Evolutionary conservation across 2,329 filamentous ascomycete species (phyloP), one percentile per base, ranked within the genome.

Genomic region (Coleophoma crateriformis): DNA sequence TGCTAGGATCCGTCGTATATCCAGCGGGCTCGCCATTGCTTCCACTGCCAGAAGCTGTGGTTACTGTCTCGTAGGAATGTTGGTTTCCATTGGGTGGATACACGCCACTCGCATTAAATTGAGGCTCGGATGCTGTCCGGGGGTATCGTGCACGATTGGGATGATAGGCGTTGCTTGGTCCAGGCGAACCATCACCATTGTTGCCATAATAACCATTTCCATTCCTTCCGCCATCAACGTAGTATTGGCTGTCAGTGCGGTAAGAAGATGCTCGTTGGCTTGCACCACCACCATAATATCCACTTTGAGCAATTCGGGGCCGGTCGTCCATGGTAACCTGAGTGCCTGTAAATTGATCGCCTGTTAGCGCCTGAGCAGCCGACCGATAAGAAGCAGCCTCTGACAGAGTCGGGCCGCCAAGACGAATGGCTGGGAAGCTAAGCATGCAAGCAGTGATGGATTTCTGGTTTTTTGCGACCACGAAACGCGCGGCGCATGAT

Each of bases 1-100:
- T 96, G 71, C 88, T 72, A 39, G 88, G 91, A 64, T 96, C 90
- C 52, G 90, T 95, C 56, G 85, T 85, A 67, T 94, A 91, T 49
- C 84, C 85, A 63, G 81, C 84, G 12, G 84, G 84, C 50, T 96
- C 90, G 48, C 73, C 82, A 55, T 85, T 82, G 58, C 81, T 87
- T 45, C 57, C 41, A 61, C 84, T 88, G 19, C 83, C 85, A 11
- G 84, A 82, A 52, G 85, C 86, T 12, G 88, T 90, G 35, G 87
- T 87, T 41, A 95, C 86, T 1, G 90, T 96, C 66, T 96, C 90
- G 67, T 92, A 88, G 2, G 89, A 94, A 38, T 59, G 58, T 37
- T 65, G 62, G 39, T 61, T 61, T 37, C 57, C 59, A 32, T 57
- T 53, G 1, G 45, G 50, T 14, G 60, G 59, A 50, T 66, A 66